A percentile compares a stretch with the other conserved stretches of the same genome.
These are phyloP conservation scores for Amaranthus hypochondriacus DNA, from an alignment of 148 eudicot genomes.

Conservation along the genomic window DNA sequence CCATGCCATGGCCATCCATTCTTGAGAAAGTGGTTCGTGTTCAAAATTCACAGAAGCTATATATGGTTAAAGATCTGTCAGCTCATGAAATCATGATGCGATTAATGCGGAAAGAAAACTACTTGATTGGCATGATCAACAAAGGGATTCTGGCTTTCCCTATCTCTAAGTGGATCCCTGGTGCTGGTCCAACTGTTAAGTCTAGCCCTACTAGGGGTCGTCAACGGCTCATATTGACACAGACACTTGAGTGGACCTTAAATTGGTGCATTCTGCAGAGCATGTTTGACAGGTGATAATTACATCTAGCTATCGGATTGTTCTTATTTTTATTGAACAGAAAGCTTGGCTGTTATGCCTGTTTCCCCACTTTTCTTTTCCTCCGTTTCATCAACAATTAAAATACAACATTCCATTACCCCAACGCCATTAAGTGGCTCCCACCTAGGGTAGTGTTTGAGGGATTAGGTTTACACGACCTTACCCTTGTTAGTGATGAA, in stretches of 20 bases:
- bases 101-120: slow-evolving; percentile 93
- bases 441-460: too few species aligned
- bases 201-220: slow-evolving; percentile 42
- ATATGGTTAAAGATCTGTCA: slow-evolving; percentile 85
- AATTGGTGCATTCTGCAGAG: slow-evolving; percentile 95
- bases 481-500: too few species aligned
- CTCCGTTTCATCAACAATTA: too few species aligned
- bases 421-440: not conserved
- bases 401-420: too few species aligned
- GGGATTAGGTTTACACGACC: too few species aligned
- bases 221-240: slow-evolving; percentile 59
- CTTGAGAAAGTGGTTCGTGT: slow-evolving; percentile 79
- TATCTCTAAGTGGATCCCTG: slow-evolving; percentile 80
- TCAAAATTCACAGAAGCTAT: slow-evolving; percentile 61
- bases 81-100: slow-evolving; percentile 91
- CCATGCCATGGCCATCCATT: slow-evolving; percentile 84
- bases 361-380: not conserved
- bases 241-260: slow-evolving; percentile 97
- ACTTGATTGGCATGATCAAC: slow-evolving; percentile 95
- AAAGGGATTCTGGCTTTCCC: slow-evolving; percentile 90
- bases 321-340: not conserved
- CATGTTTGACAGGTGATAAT: slow-evolving; percentile 88
- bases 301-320: not conserved
- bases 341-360: not conserved
- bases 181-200: slow-evolving; percentile 65